phyloP scores from a whole-genome alignment of 2,329 filamentous ascomycete species.

The Alternaria ethzedia region DNA sequence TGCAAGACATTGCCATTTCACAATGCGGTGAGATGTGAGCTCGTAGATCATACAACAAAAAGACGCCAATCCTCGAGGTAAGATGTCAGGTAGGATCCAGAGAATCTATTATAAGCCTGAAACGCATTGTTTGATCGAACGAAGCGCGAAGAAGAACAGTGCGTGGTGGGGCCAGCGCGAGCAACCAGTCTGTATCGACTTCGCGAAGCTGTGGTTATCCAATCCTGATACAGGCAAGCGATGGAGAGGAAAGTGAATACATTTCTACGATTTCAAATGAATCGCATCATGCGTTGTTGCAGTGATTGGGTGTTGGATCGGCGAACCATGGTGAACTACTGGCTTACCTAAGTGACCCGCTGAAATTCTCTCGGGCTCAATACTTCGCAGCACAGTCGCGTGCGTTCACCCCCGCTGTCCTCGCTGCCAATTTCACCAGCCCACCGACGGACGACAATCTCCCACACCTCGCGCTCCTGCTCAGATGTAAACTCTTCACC shows the following conservation, averaged over 20 bases:
- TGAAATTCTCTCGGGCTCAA: constrained; percentile 13
- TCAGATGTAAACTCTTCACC: constrained; percentile 37
- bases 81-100: not conserved
- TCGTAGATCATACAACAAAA: not conserved
- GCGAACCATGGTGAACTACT: not conserved
- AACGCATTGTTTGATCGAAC: not conserved
- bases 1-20: constrained; percentile 80
- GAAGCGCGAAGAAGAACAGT: not conserved
- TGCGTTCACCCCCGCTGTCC: constrained; percentile 21
- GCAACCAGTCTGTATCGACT: not conserved
- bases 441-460: not conserved
- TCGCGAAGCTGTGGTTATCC: not conserved
- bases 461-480: constrained; percentile 5
- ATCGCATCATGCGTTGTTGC: not conserved
- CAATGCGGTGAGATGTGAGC: constrained; percentile 92
- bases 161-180: not conserved
- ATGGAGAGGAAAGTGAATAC: not conserved
- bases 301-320: not conserved
- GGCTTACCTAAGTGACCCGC: constrained; percentile 21
- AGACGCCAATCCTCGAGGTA: not conserved
- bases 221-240: not conserved
- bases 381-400: constrained; percentile 16
- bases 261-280: not conserved
- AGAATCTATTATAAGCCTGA: not conserved
- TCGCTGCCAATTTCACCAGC: constrained; percentile 17